Conservation (phyloP, 306 rosid species). For the barrel medic (Medicago truncatula) region DNA sequence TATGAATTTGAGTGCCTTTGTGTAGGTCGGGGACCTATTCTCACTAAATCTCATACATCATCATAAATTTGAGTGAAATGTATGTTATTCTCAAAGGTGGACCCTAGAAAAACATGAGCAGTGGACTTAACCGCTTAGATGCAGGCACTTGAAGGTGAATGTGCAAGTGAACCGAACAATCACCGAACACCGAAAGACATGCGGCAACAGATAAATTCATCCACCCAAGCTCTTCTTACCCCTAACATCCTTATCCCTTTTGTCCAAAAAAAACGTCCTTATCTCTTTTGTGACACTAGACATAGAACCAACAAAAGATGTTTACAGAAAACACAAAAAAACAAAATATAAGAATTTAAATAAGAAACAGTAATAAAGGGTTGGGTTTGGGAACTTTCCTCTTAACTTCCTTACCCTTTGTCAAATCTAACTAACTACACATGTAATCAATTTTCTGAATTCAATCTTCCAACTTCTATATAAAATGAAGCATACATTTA, state of each 20-base stretch:
- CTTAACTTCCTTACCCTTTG: not conserved
- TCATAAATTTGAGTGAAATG: too few species aligned
- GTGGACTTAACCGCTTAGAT: not conserved
- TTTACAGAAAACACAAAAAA: not conserved
- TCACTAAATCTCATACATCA: too few species aligned
- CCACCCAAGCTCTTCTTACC: not conserved
- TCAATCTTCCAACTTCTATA: not conserved
- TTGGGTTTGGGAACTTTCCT: not conserved
- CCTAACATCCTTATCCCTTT: constrained; percentile 8
- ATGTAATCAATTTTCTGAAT: not conserved
- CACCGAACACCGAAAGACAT: constrained; percentile 29
- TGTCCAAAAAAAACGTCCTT: not conserved
- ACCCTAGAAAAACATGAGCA: not conserved
- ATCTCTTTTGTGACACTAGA: not conserved
- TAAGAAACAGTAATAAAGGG: not conserved
- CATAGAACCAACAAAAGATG: not conserved
- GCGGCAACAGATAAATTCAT: constrained; percentile 5
- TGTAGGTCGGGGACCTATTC: too few species aligned
- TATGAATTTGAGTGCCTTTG: too few species aligned
- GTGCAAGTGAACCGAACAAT: not conserved
- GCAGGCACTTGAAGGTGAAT: not conserved
- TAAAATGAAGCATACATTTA: too few species aligned
- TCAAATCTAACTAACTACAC: not conserved
- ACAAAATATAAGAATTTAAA: not conserved
- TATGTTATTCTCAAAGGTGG: not conserved